Base-by-base conservation (phyloP, 495 filamentous ascomycete genomes). In the Pyrenopolyporus hunteri region DNA sequence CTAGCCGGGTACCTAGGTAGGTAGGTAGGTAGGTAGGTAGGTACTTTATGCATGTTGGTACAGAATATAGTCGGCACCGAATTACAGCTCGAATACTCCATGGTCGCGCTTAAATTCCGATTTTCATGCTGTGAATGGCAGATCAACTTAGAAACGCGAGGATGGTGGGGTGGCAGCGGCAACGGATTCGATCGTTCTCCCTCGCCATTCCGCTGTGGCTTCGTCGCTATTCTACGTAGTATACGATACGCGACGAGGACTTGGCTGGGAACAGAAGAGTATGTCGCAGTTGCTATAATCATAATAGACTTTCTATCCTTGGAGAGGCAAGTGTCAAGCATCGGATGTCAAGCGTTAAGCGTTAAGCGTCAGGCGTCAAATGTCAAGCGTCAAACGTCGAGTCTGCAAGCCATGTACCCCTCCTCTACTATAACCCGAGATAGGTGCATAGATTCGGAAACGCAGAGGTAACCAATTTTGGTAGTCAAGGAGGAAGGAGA, bases 121-220 rank as follows among this genome's bases (percentile, higher is more conserved):
- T 9, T 4, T 22, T 45, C 20, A 23, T 39, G 50, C 33, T 42
- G 31, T 47, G 62, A 65, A 44, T 65, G 56, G 63, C 26, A 5
- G 57, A 60, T 61, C 51, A 66, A 61, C 33, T 52, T 66, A 61
- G 63, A 61, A 66, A 66, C 25, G 22, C 25, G 22, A 33, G 36
- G 9, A 31, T 57, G 9, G 25, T 57, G 52, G 51, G 63, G 63
- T 66, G 20, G 53, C 63, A 61, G 20, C 26, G 40, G 36, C 40
- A 31, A 64, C 42, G 51, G 57, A 49, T 17, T 36, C 33, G 35
- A 26, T 43, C n/a, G 28, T 47, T 52, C 40, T 33, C 16, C 14
- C 50, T 56, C 55, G 35, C 31, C 9, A 33, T 44, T 14, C 6
- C 19, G 29, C 51, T 31, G 43, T 37, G 37, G 49, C 55, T 50